Evolutionary conservation across 768 basidiomycete species (phyloP), one percentile per base, ranked within the genome.

Genomic region (Naganishia friedmannii): DNA sequence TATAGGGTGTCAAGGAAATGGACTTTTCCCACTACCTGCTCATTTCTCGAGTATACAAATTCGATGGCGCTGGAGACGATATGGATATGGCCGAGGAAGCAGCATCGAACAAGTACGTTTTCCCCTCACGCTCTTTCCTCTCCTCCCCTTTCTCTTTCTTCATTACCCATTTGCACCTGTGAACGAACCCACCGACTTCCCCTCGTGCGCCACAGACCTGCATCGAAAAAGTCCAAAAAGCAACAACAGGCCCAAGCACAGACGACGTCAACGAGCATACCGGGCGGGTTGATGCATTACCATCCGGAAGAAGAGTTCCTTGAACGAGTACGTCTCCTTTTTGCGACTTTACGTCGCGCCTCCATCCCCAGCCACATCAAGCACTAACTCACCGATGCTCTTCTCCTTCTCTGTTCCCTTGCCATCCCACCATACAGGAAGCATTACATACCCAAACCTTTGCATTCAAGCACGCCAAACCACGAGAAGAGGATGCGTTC

Each of bases 271-370:
- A n/a, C n/a, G 73, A 81, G 54, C 76, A 80, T 7, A 84, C 84
- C 70, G 67, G 79, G 70, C 42, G 81, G 88, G 0, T 82, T 87
- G 6, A 90, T 88, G 75, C 82, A 87, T 1, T 95, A 91, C 82
- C 93, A 96, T 76, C 88, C 90, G 0, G 94, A 96, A 78, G 93
- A 96, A 79, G 88, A 88, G 51, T 83, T 83, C 51, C 87, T 93
- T 65, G 84, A 85, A 68, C 81, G 87, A 83, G 91, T 90, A 63
- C 54, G 86, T 73, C 4, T 29, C 1, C 32, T 74, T 56, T 31
- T 17, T 23, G 34, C 68, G 34, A 55, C 28, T 70, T 23, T 46
- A 32, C 55, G n/a, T 6, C 53, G 29, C 37, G 53, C 7, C 32
- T 21, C 29, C 48, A 37, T 17, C 58, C n/a, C 17, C 51, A 51